Evolutionary conservation across 441 rosid species (phyloP), one percentile per base, ranked within the genome.

Genomic region (Viola pubescens): DNA sequence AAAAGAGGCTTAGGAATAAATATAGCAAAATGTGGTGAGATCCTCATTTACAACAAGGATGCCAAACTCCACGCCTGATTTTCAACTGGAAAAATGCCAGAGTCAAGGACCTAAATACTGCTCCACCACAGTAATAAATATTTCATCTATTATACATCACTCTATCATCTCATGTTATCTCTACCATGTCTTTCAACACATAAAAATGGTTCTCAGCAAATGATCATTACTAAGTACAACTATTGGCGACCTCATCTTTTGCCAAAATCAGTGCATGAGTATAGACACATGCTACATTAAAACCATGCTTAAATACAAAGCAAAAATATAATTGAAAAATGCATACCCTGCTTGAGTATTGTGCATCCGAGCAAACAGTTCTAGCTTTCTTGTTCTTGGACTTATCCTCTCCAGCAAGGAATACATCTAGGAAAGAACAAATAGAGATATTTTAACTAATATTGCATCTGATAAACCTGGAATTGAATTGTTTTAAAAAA

Each of bases 351-450:
- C 86, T 48, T 89, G 98, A 75, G 98, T 89, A 70, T 94, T 89
- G 78, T 94, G 97, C 98, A 89, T 94, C 54, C 98, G 97, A 62
- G 97, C 98, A 69, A 89, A 89, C 71, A 92, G 68, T 73, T 92
- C 96, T 60, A 92, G 79, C 71, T 89, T 92, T 72, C 97, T 83
- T 67, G 98, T 89, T 77, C 91, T 79, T 37, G 97, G 98, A 77
- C 94, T 89, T 65, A 89, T 84, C 73, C 98, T 89, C 79, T 94
- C 98, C 71, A 94, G 86, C 90, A 94, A 67, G 5, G 97, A 85
- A 62, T 94, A 94, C 98, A 94, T 94, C 98, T 89, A 82, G 75
- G 62, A 53, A 39, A 65, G 34, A 26, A 26, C 34, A 26, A 26
- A 26, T 26, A 26, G 34, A 26, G 34, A 58, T 9, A 48, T 37